Evolutionary conservation across 2,329 filamentous ascomycete species (phyloP), one percentile per base, ranked within the genome.

Genomic region (Balansia obtecta): DNA sequence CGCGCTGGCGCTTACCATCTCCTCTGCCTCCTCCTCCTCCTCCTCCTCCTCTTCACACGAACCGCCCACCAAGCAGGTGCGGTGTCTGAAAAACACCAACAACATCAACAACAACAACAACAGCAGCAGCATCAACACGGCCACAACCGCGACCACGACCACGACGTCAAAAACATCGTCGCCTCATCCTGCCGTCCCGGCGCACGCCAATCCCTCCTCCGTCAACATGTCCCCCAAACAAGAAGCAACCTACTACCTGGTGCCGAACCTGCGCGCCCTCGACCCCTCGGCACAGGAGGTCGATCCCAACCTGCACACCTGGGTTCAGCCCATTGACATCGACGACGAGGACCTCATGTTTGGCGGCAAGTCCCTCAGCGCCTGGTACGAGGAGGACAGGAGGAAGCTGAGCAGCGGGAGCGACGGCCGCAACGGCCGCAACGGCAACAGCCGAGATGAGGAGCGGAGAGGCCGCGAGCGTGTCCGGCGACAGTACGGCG

Each of bases 341-440:
- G 76, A 81, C 50, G 77, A 81, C 59, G 76, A 80, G 51, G 77
- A 81, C 55, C 67, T 81, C 38, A 79, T 72, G 61, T 81, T 80
- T 57, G 76, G 76, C 50, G 77, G 77, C 57, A 81, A 80, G 70
- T 70, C 75, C 39, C 63, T 81, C 41, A 76, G 76, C 61, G 66
- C 71, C 15, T 80, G 76, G 76, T 78, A 81, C 61, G 77, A 81
- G 63, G 77, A 81, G 65, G 57, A 60, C 44, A 53, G 58, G 2
- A 51, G 56, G 20, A 64, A 68, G 16, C 61, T 70, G 48, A 70
- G 66, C 63, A 64, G 61, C 51, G 61, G 59, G 22, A 64, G 64
- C 45, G 65, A 68, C 27, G 70, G n/a, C n/a, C n/a, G n/a, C n/a
- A n/a, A 68, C 42, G 54, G 52, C 16, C 30, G 46, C 37, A 48